Evolutionary conservation across 345 rosid species (phyloP).

Genomic region (Toxicodendron radicans): DNA sequence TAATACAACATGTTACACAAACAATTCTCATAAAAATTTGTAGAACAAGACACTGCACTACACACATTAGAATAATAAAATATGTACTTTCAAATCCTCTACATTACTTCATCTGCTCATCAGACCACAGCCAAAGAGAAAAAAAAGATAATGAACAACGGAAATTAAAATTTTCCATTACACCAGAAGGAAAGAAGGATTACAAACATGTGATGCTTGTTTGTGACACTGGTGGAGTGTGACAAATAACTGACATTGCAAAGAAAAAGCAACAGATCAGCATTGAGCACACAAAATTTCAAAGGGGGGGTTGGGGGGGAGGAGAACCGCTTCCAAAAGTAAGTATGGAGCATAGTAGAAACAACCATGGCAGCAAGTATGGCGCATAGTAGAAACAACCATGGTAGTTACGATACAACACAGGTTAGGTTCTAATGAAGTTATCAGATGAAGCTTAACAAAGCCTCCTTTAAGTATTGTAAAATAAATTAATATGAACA

Average conservation of each 20-base stretch:
- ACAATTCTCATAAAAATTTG: background rate
- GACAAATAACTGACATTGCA: background rate
- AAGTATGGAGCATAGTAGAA: background rate
- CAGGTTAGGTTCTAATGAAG: background rate
- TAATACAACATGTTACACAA: background rate
- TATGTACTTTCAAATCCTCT: background rate
- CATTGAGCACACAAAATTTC: background rate
- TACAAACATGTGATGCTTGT: background rate
- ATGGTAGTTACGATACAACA: too few species aligned
- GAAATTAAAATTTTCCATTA: background rate
- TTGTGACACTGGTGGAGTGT: background rate
- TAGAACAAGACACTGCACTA: conserved; percentile 8
- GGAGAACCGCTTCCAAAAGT: background rate
- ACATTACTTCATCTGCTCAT: background rate
- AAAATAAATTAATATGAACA: background rate
- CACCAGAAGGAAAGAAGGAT: background rate
- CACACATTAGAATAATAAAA: conserved; percentile 2
- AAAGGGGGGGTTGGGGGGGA: too few species aligned
- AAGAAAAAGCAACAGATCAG: background rate
- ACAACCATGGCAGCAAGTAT: background rate
- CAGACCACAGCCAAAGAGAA: background rate
- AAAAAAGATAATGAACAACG: background rate
- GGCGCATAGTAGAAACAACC: background rate
- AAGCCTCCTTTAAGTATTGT: background rate
- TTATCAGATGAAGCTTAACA: background rate